Percentiles rank a stretch among this genome's conserved stretches.
Evolutionary conservation across 495 filamentous ascomycete genomes (phyloP).

Genomic region (Chaetomium fimeti): DNA sequence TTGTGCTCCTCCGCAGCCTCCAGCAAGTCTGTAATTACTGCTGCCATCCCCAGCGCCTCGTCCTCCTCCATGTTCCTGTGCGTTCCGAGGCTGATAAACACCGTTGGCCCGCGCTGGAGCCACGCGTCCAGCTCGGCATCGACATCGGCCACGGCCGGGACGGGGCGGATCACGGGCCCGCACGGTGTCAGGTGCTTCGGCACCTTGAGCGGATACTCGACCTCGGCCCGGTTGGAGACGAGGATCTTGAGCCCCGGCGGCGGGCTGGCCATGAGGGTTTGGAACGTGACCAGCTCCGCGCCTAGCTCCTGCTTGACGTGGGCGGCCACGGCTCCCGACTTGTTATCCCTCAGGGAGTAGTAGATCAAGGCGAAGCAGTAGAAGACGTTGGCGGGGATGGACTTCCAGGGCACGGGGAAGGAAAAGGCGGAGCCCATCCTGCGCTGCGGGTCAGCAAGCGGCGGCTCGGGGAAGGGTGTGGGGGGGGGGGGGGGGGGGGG

Average conservation of each 20-base stretch:
- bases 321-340: neutral
- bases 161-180: slow-evolving; percentile 48
- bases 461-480: neutral
- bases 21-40: slow-evolving; percentile 33
- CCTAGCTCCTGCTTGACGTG: slow-evolving; percentile 8
- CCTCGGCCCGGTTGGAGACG: slow-evolving; percentile 30
- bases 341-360: neutral
- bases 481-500: neutral
- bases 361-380: slow-evolving; percentile 20
- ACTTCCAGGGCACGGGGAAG: slow-evolving; percentile 27
- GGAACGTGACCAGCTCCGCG: slow-evolving; percentile 3
- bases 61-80: slow-evolving; percentile 8
- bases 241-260: slow-evolving; percentile 22
- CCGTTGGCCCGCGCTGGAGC: slow-evolving; percentile 36
- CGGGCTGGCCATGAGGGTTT: neutral
- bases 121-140: slow-evolving; percentile 38
- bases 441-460: neutral
- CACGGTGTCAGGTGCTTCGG: slow-evolving; percentile 46
- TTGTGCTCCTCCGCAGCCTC: slow-evolving; percentile 1
- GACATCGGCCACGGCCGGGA: slow-evolving; percentile 31
- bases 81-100: slow-evolving; percentile 43
- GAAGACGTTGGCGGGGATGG: slow-evolving; percentile 47
- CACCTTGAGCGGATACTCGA: slow-evolving; percentile 36
- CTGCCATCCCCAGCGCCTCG: slow-evolving; percentile 32
- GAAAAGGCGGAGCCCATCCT: slow-evolving; percentile 17